Conservation (phyloP, 208 protist genomes). For the Trypanosoma lewisi region DNA sequence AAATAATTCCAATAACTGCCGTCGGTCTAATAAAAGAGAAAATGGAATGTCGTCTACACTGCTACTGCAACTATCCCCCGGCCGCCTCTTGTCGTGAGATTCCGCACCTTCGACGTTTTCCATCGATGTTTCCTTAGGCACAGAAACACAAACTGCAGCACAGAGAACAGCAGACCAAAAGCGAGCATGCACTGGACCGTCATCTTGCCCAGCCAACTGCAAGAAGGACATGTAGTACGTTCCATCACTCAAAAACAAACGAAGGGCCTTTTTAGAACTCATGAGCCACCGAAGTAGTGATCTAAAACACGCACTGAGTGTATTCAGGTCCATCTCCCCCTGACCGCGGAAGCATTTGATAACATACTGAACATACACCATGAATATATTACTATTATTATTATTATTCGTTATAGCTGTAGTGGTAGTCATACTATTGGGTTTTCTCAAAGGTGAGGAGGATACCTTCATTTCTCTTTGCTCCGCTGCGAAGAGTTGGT, state of each 20-base stretch:
- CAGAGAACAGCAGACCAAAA: slow-evolving; percentile 69
- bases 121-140: neutral
- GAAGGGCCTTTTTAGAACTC: slow-evolving; percentile 13
- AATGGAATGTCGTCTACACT: neutral
- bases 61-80: neutral
- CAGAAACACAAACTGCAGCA: slow-evolving; percentile 43
- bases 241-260: slow-evolving; percentile 36
- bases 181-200: slow-evolving; percentile 45
- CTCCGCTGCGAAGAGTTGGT: slow-evolving; percentile 24
- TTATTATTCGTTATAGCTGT: no score
- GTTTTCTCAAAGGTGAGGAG: neutral
- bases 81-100: neutral
- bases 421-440: no score
- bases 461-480: neutral
- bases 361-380: slow-evolving; percentile 48
- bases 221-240: slow-evolving; percentile 47
- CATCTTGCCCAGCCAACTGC: slow-evolving; percentile 38
- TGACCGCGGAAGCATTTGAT: slow-evolving; percentile 48
- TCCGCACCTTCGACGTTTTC: neutral
- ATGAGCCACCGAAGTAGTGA: slow-evolving; percentile 49
- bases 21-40: slow-evolving; percentile 1
- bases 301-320: slow-evolving; percentile 58
- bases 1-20: slow-evolving; percentile 45
- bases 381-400: slow-evolving; percentile 43
- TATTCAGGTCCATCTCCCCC: slow-evolving; percentile 51